These are phyloP conservation scores for Linderniella brevidens DNA, from an alignment of 257 asterid genomes.

Conservation along the genomic window DNA sequence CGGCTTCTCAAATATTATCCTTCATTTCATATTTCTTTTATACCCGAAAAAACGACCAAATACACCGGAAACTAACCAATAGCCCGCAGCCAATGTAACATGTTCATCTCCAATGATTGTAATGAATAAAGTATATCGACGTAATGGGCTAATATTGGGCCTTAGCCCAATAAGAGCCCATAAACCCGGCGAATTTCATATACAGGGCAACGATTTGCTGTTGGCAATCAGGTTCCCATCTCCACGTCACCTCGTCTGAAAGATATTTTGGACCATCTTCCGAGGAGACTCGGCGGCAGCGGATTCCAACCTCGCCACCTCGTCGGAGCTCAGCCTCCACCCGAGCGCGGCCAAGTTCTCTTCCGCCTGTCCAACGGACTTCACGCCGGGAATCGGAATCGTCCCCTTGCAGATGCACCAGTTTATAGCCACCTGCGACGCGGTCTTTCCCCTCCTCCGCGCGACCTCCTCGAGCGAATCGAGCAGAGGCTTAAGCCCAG, in stretches of 20 bases:
- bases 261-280: constrained; percentile 76
- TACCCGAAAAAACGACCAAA: no score
- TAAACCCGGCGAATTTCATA: no score
- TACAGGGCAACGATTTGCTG: no score
- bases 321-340: constrained; percentile 67
- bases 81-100: no score
- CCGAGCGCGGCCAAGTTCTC: constrained; percentile 90
- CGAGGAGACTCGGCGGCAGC: constrained; percentile 59
- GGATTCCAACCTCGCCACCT: constrained; percentile 44
- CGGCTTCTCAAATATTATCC: no score
- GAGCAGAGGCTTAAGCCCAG: constrained; percentile 70
- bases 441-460: constrained; percentile 40
- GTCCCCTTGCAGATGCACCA: constrained; percentile 91
- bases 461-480: constrained; percentile 46
- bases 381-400: constrained; percentile 78
- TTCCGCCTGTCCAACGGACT: constrained; percentile 61
- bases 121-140: no score
- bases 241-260: constrained; percentile 55
- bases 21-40: no score
- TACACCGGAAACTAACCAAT: no score
- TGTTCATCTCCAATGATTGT: no score
- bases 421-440: constrained; percentile 87
- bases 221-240: no score
- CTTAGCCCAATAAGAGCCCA: no score
- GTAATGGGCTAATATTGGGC: no score